These are phyloP conservation scores for Aspergillus calidoustus DNA, from an alignment of 2,329 filamentous ascomycete species.

Conservation along the genomic window DNA sequence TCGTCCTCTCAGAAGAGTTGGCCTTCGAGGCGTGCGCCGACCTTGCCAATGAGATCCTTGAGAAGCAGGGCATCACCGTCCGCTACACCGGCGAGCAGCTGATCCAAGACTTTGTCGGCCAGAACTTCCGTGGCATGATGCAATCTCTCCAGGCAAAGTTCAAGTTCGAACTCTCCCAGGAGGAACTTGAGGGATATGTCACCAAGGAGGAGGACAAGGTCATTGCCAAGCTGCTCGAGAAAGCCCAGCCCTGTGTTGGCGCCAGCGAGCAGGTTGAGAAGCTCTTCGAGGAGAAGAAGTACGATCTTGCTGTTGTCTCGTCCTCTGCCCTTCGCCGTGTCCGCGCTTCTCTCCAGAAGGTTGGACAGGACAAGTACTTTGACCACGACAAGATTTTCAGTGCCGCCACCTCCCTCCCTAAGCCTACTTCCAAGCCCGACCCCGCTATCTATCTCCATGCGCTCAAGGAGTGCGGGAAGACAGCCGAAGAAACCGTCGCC, in stretches of 20 bases:
- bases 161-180: constrained; percentile 69
- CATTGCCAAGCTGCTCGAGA: constrained; percentile 75
- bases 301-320: constrained; percentile 78
- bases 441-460: constrained; percentile 85
- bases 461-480: constrained; percentile 72
- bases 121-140: constrained; percentile 95
- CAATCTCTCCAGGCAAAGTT: constrained; percentile 74
- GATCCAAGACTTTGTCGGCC: constrained; percentile 85
- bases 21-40: constrained; percentile 91
- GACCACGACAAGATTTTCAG: constrained; percentile 75
- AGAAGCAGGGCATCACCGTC: constrained; percentile 64
- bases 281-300: constrained; percentile 65
- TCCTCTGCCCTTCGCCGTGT: constrained; percentile 80
- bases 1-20: constrained; percentile 87
- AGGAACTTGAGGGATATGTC: constrained; percentile 76
- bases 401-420: constrained; percentile 75
- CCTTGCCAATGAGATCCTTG: constrained; percentile 84
- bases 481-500: constrained; percentile 73
- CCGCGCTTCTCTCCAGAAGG: constrained; percentile 76
- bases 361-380: constrained; percentile 81
- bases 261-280: constrained; percentile 70
- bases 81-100: constrained; percentile 79
- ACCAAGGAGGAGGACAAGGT: constrained; percentile 79
- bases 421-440: constrained; percentile 88
- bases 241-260: constrained; percentile 70